Conservation (phyloP, 768 basidiomycete genomes). For the Grammothele lineata region DNA sequence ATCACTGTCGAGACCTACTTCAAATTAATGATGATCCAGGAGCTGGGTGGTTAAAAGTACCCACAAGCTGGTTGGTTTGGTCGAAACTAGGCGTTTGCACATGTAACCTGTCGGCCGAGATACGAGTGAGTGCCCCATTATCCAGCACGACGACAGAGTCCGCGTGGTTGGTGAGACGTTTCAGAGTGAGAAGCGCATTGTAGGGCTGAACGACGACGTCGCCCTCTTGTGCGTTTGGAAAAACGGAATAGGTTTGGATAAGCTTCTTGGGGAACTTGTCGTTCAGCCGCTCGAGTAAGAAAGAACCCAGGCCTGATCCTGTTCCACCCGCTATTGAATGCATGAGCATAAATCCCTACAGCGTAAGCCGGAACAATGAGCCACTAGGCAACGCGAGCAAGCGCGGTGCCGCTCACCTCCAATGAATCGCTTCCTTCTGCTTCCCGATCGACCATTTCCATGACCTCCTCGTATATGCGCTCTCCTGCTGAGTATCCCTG, state of each 20-base stretch:
- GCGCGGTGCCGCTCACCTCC: too few relatives aligned
- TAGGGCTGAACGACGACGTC: slow-evolving; percentile 99
- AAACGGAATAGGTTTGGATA: slow-evolving; percentile 98
- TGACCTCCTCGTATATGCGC: slow-evolving; percentile 89
- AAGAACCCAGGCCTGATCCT: slow-evolving; percentile 97
- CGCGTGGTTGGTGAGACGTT: slow-evolving; percentile 91
- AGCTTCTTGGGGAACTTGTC: slow-evolving; percentile 99
- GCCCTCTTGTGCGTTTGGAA: slow-evolving; percentile 88
- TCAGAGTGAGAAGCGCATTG: slow-evolving; percentile 90
- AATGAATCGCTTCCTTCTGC: slow-evolving; percentile 96
- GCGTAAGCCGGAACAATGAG: slow-evolving; percentile 1
- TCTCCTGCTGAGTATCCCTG: slow-evolving; percentile 92
- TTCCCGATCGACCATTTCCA: slow-evolving; percentile 99
- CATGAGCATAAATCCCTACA: slow-evolving; percentile 95
- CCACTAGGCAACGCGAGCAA: too few relatives aligned
- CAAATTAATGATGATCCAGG: too few relatives aligned
- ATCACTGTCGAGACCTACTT: slow-evolving; percentile 91
- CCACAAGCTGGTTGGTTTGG: slow-evolving; percentile 87
- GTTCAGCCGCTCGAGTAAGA: slow-evolving; percentile 90
- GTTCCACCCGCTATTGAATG: slow-evolving; percentile 99
- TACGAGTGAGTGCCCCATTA: slow-evolving; percentile 89
- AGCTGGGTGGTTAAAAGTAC: too few relatives aligned
- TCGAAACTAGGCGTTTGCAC: slow-evolving; percentile 84
- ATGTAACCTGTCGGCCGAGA: slow-evolving; percentile 90
- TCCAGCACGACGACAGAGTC: slow-evolving; percentile 97